These are phyloP conservation scores for Collybiopsis luxurians DNA, from an alignment of 768 basidiomycete genomes.

Conservation along the genomic window DNA sequence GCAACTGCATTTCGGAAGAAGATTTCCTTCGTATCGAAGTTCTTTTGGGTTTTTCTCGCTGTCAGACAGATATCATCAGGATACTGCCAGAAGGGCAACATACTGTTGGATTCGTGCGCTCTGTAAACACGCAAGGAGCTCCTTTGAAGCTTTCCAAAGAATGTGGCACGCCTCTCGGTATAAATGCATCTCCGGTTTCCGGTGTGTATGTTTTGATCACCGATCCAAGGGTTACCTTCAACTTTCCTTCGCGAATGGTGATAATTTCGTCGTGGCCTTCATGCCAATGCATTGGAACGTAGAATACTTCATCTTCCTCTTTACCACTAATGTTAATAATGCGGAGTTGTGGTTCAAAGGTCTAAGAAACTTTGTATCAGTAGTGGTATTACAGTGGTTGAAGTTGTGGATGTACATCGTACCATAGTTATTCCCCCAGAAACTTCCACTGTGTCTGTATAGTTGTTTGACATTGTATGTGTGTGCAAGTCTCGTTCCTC, in stretches of 20 bases:
- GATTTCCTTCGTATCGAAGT: background rate
- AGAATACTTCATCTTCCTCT: conserved; percentile 21
- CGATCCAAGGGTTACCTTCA: conserved; percentile 24
- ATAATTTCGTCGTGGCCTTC: conserved; percentile 30
- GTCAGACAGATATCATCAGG: no score
- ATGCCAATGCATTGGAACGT: conserved; percentile 32
- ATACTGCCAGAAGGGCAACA: no score
- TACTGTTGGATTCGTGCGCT: background rate
- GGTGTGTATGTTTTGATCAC: conserved; percentile 20
- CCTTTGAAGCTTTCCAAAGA: conserved; percentile 22
- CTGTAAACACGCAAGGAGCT: conserved; percentile 17
- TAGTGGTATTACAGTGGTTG: no score
- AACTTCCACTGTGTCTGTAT: no score
- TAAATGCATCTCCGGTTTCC: conserved; percentile 27
- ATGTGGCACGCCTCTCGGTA: conserved; percentile 26
- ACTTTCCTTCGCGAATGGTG: conserved; percentile 23
- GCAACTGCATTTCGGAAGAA: background rate
- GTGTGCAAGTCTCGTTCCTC: no score
- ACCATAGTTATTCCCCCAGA: no score
- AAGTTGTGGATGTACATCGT: no score
- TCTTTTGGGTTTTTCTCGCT: background rate
- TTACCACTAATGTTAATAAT: no score
- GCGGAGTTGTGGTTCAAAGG: no score
- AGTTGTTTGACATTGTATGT: no score
- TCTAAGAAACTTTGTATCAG: no score